phyloP scores from a whole-genome alignment of 257 asterid species.

The Solanum chmielewskii region DNA sequence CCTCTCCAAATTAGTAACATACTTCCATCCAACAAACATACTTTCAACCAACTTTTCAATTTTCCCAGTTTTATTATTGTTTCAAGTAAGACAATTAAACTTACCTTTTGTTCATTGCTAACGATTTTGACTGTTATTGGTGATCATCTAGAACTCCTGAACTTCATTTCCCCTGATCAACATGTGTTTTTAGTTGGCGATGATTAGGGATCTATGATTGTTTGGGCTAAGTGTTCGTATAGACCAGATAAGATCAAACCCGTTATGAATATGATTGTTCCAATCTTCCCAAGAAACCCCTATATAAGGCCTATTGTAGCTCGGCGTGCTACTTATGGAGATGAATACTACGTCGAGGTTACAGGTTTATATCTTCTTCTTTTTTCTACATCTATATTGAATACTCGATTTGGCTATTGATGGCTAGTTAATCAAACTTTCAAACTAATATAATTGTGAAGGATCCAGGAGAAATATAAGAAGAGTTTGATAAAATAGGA shows the following conservation, averaged over 20 bases:
- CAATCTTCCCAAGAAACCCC: not conserved
- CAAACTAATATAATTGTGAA: not conserved
- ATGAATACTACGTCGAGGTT: too few relatives aligned
- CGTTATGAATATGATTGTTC: too few relatives aligned
- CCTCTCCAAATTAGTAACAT: not conserved
- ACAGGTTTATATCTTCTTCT: too few relatives aligned
- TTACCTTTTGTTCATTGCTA: not conserved
- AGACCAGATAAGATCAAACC: too few relatives aligned
- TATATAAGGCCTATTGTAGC: too few relatives aligned
- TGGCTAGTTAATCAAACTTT: not conserved
- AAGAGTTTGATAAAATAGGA: slow-evolving; percentile 2
- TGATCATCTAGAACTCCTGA: slow-evolving; percentile 47
- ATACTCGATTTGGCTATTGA: not conserved
- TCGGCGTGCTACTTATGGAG: too few relatives aligned
- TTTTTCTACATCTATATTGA: not conserved
- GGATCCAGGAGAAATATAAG: too few relatives aligned
- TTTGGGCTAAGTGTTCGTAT: too few relatives aligned
- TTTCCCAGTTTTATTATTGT: not conserved
- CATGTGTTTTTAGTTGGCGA: too few relatives aligned
- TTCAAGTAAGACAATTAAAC: not conserved
- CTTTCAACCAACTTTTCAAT: not conserved
- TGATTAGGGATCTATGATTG: too few relatives aligned
- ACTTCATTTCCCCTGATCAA: slow-evolving; percentile 15
- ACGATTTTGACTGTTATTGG: slow-evolving; percentile 33
- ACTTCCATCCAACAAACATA: too few relatives aligned